These are phyloP conservation scores for Lecanicillium sp. DNA, from an alignment of 2,329 filamentous ascomycete genomes.

Conservation along the genomic window DNA sequence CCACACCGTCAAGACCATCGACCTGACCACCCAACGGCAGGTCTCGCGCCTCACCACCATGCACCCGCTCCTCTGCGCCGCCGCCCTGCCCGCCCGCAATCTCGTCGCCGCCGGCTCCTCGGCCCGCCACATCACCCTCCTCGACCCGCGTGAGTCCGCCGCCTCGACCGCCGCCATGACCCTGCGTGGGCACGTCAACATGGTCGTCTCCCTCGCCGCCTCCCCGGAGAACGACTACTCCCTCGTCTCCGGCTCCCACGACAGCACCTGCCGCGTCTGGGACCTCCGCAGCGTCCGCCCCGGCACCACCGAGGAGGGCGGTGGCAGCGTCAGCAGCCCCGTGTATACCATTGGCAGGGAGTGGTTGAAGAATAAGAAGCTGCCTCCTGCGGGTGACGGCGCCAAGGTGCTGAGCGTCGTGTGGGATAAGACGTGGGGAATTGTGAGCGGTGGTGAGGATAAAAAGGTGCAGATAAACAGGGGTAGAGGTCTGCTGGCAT, in stretches of 20 bases:
- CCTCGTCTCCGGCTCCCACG: slow-evolving; percentile 84
- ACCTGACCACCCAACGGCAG: slow-evolving; percentile 70
- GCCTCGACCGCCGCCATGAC: slow-evolving; percentile 77
- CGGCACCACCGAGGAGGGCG: slow-evolving; percentile 50
- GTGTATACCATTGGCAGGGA: slow-evolving; percentile 71
- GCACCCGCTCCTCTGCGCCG: slow-evolving; percentile 73
- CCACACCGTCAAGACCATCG: slow-evolving; percentile 84
- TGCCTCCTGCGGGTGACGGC: slow-evolving; percentile 66
- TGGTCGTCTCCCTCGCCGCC: slow-evolving; percentile 43
- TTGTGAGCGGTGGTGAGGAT: slow-evolving; percentile 88
- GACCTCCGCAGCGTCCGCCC: slow-evolving; percentile 69
- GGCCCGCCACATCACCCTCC: slow-evolving; percentile 81
- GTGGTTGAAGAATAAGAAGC: slow-evolving; percentile 57
- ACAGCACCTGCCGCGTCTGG: slow-evolving; percentile 91
- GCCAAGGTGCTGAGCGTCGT: slow-evolving; percentile 83
- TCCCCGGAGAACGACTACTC: slow-evolving; percentile 64
- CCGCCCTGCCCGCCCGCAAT: slow-evolving; percentile 60
- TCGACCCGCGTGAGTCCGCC: slow-evolving; percentile 78
- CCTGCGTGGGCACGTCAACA: slow-evolving; percentile 82
- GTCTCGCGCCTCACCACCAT: slow-evolving; percentile 80
- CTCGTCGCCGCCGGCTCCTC: slow-evolving; percentile 69
- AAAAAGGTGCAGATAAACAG: slow-evolving; percentile 90
- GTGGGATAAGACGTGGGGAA: slow-evolving; percentile 82
- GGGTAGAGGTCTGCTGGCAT: slow-evolving; percentile 44
- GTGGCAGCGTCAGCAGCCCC: slow-evolving; percentile 61